Percentiles rank a stretch among this genome's conserved stretches.
Evolutionary conservation across 805 yeast genomes (phyloP).

Genomic region (Hanseniaspora mollemarum): DNA sequence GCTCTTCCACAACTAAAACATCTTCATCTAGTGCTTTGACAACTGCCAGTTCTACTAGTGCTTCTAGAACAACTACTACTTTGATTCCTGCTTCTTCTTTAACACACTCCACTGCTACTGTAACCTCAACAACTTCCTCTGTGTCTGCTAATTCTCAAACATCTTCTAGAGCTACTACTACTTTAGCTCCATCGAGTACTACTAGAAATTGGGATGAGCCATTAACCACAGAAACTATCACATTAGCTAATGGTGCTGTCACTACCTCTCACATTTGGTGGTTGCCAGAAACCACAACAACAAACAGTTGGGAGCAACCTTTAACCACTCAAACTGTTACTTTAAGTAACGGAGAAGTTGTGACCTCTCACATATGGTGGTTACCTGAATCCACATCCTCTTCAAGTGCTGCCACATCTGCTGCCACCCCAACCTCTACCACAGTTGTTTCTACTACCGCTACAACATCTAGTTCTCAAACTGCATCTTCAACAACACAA

Average conservation of each 20-base stretch:
- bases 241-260: conserved; percentile 13
- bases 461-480: conserved; percentile 16
- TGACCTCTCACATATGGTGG: conserved; percentile 16
- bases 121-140: not conserved
- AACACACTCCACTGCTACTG: conserved; percentile 6
- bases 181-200: conserved; percentile 10
- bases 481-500: conserved; percentile 17
- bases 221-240: conserved; percentile 10
- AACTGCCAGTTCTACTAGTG: not conserved
- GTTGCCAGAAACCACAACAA: conserved; percentile 15
- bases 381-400: conserved; percentile 17
- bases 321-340: conserved; percentile 13
- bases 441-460: conserved; percentile 15
- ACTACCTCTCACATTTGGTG: conserved; percentile 16
- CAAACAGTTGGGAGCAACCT: conserved; percentile 14
- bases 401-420: conserved; percentile 13
- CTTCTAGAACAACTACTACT: not conserved
- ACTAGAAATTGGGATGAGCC: conserved; percentile 16
- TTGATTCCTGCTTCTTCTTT: conserved; percentile 13
- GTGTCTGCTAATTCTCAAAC: conserved; percentile 7
- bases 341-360: conserved; percentile 10
- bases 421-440: conserved; percentile 5
- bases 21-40: conserved; percentile 5
- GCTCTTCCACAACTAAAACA: conserved; percentile 15
- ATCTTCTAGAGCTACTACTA: not conserved